These are phyloP conservation scores for Dactylellina parvicollis DNA, from an alignment of 2,329 filamentous ascomycete genomes.

Conservation along the genomic window DNA sequence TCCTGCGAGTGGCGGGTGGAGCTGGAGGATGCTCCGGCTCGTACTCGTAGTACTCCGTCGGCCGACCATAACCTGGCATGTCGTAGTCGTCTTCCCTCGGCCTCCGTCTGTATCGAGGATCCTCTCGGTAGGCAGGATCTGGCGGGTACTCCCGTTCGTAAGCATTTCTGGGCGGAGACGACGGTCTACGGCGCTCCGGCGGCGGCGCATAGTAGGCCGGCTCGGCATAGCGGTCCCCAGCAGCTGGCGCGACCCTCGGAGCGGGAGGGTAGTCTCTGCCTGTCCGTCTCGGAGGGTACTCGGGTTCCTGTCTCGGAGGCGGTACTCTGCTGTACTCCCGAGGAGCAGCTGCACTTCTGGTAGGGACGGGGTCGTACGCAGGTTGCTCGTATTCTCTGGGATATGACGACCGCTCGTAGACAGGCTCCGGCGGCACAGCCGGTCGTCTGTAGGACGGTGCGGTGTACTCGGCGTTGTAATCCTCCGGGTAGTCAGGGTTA, in stretches of 20 bases:
- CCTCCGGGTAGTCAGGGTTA: conserved; percentile 12
- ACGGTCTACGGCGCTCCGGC: conserved; percentile 15
- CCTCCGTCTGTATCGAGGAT: conserved; percentile 21
- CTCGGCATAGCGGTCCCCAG: conserved; percentile 36
- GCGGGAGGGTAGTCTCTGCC: conserved; percentile 23
- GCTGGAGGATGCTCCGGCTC: conserved; percentile 25
- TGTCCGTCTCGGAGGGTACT: conserved; percentile 18
- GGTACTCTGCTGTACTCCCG: conserved; percentile 32
- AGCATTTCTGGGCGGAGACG: conserved; percentile 24
- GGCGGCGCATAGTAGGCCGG: conserved; percentile 33
- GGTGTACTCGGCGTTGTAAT: conserved; percentile 25
- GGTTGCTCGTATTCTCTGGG: conserved; percentile 8
- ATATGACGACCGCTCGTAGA: conserved; percentile 16
- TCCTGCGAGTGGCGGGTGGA: conserved; percentile 20
- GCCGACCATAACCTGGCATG: background rate
- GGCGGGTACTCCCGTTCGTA: conserved; percentile 24
- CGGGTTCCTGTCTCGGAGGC: conserved; percentile 18
- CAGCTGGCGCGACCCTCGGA: conserved; percentile 7
- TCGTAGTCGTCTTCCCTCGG: conserved; percentile 39
- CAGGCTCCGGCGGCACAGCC: conserved; percentile 7
- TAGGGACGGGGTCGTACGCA: conserved; percentile 22
- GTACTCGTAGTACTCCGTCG: conserved; percentile 13
- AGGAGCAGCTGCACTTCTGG: conserved; percentile 28
- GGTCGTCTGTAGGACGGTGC: conserved; percentile 1
- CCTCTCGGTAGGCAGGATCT: conserved; percentile 38